Evolutionary conservation across 345 rosid genomes (phyloP), one percentile per base, ranked within the genome.

Genomic region (Schrenkiella parvula): DNA sequence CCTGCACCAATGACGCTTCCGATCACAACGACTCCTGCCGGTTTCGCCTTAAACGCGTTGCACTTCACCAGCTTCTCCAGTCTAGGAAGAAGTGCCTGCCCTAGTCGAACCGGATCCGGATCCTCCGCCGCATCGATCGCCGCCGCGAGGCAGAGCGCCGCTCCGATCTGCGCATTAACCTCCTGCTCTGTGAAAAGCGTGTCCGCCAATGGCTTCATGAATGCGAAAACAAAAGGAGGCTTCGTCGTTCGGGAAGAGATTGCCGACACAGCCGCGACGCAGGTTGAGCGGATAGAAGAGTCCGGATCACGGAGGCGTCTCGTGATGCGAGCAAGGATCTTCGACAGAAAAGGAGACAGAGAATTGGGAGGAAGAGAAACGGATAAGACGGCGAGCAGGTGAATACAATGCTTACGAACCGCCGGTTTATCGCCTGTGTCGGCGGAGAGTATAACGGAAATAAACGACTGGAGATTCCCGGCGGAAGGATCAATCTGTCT

Each of bases 161-260:
- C 91, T 31, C 93, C 96, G 71, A 84, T 71, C 88, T 91, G 98
- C 6, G 96, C 85, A 38, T 82, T 84, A 59, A 61, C 15, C 29
- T 93, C 93, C 77, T 88, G 98, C 84, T 93, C 98, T 8, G 97
- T 91, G 79, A 89, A 93, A 21, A 89, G 85, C 43, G 91, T 80
- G n/a, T 91, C 96, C 38, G 86, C 70, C 53, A 92, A 70, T 2
- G 91, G 89, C 83, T 88, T 91, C 80, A 89, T 29, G 63, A 95
- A 86, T 1, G 91, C 81, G 8, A 80, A 67, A 4, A 78, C 72
- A 69, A 90, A 90, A 14, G 88, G 79, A 57, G 85, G 83, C 62
- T 73, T 81, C 44, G 89, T 80, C 58, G 85, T 71, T 3, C 82
- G 85, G 4, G 95, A 64, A 13, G 99, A 78, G 44, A 91, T 82